Evolutionary conservation across 2,329 filamentous ascomycete species (phyloP).

Genomic region (Paraphoma chrysanthemicola): DNA sequence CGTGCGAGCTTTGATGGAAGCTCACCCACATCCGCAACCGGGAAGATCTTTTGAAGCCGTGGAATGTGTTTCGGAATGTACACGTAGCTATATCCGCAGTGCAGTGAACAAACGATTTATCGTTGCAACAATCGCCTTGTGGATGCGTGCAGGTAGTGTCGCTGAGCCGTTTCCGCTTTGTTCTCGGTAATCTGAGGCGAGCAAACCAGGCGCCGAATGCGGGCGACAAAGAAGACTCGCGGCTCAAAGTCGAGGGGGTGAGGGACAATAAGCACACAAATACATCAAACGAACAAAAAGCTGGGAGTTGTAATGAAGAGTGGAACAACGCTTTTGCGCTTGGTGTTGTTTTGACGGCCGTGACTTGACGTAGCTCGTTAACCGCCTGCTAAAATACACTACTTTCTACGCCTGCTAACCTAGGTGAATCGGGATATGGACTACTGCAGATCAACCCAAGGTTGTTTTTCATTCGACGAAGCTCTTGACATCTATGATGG

Average conservation of each 20-base stretch:
- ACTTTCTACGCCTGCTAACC: constrained; percentile 5
- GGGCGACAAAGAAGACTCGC: constrained; percentile 5
- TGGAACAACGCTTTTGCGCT: constrained; percentile 29
- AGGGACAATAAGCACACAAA: background rate
- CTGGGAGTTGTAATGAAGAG: constrained; percentile 11
- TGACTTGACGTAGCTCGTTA: constrained; percentile 13
- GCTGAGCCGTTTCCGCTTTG: constrained; percentile 18
- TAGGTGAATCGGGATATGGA: constrained; percentile 10
- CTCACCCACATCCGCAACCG: constrained; percentile 17
- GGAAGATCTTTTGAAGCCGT: constrained; percentile 14
- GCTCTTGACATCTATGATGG: constrained; percentile 72
- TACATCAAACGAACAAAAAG: background rate
- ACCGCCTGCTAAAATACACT: constrained; percentile 36
- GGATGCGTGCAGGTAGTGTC: constrained; percentile 26
- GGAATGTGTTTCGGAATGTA: constrained; percentile 34
- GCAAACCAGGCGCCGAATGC: constrained; percentile 20
- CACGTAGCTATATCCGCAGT: constrained; percentile 13
- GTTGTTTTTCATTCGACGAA: constrained; percentile 70
- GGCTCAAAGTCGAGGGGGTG: background rate
- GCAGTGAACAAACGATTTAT: constrained; percentile 15
- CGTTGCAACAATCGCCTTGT: constrained; percentile 21
- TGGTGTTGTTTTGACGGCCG: constrained; percentile 11
- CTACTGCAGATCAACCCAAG: constrained; percentile 23
- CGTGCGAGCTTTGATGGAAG: constrained; percentile 11
- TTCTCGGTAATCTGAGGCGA: constrained; percentile 16